Base-by-base conservation (phyloP, 192 early-diverging fungal genomes). In the Backusella westeae region DNA sequence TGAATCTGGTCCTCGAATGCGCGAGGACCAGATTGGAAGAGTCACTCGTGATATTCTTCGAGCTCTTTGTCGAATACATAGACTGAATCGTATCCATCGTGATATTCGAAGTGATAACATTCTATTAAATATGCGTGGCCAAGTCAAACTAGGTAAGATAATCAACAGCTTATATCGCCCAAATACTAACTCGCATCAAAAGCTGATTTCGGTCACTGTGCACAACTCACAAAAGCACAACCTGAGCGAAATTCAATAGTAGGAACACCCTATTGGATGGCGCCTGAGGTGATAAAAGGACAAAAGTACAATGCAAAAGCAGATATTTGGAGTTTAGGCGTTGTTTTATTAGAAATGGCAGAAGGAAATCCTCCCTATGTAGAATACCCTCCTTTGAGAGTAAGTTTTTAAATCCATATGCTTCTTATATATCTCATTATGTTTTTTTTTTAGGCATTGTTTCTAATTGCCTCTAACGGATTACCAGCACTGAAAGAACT, bases 241-340 rank as follows among this genome's bases (percentile, higher is more conserved):
- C 90, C 91, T 63, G 94, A 94, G 77, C 89, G 96, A 44, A 91
- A 90, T 36, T 96, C 94, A 19, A 93, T 95, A 78, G 96, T 93
- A 7, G 96, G 91, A 38, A 97, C 96, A 36, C 94, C 97, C 21
- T 98, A 96, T 87, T 97, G 97, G 97, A 98, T 98, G 97, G 95
- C 97, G 34, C 97, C 97, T 36, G 97, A 98, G 81, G 97, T 98
- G 4, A 94, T 98, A 29, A 94, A 89, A 82, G 94, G 91, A 36
- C 90, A 92, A 79, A 92, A 96, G 71, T 98, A 98, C 82, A 94
- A 91, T 12, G 82, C 95, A 34, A 96, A 95, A 76, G 95, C 95
- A 49, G 97, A 98, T 79, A 87, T 98, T 12, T 98, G 97, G 97
- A 96, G 94, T 73, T 84, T 97, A 59, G 97, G 97, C 32, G 93